Conservation (phyloP, 805 yeast species). For the Blastobotrys terrestris region DNA sequence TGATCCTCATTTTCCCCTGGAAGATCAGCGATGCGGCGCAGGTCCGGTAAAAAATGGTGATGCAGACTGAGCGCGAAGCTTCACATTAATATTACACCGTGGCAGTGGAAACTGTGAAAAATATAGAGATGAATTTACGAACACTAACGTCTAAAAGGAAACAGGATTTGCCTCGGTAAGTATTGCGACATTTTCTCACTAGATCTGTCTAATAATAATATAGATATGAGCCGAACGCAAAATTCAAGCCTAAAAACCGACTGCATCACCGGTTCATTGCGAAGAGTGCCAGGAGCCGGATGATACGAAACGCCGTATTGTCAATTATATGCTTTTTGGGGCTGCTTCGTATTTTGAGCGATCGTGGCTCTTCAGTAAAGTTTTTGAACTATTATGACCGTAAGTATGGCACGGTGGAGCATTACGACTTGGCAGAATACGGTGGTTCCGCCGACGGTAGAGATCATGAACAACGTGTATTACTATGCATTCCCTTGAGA, state of each 20-base stretch:
- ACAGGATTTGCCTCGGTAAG: neutral
- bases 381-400: conserved; percentile 97
- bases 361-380: neutral
- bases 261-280: too few species aligned
- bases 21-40: neutral
- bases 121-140: neutral
- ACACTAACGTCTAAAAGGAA: neutral
- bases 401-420: conserved; percentile 66
- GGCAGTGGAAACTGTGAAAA: neutral
- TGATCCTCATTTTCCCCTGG: neutral
- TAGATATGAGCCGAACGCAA: neutral
- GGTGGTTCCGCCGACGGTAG: conserved; percentile 68
- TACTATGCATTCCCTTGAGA: conserved; percentile 84
- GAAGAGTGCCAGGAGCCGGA: neutral
- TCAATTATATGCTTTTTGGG: neutral
- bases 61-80: too few species aligned
- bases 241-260: neutral
- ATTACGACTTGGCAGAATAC: conserved; percentile 65
- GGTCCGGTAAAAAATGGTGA: neutral
- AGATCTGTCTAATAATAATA: neutral
- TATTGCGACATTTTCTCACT: neutral
- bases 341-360: neutral
- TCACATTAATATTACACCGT: neutral
- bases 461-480: conserved; percentile 70
- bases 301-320: neutral